These are phyloP conservation scores for Dillenia turbinata DNA, from an alignment of 164 flowering plant genomes.

Conservation along the genomic window DNA sequence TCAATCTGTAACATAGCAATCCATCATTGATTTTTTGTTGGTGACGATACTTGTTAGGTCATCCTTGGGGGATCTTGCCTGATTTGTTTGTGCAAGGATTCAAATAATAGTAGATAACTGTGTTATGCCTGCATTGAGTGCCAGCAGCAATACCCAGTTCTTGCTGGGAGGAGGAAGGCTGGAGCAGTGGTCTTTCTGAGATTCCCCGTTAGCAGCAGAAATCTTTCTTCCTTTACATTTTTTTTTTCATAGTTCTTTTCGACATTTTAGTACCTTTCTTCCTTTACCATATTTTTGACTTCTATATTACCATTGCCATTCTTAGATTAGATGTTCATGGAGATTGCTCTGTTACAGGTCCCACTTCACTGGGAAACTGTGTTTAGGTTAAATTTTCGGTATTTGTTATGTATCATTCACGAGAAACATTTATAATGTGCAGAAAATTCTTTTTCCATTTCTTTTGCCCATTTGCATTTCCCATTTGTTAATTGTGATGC, in stretches of 20 bases:
- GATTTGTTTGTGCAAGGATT: slow-evolving; percentile 10
- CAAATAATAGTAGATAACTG: too few species aligned
- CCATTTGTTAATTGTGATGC: background rate
- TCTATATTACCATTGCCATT: slow-evolving; percentile 24
- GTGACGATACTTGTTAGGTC: slow-evolving; percentile 9
- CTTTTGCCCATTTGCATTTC: background rate
- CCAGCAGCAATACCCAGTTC: too few species aligned
- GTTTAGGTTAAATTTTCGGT: slow-evolving; percentile 25
- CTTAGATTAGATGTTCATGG: slow-evolving; percentile 30
- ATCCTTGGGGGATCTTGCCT: slow-evolving; percentile 18
- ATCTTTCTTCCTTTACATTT: slow-evolving; percentile 4
- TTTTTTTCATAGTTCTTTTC: background rate
- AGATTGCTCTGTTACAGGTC: slow-evolving; percentile 41
- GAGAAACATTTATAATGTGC: slow-evolving; percentile 58
- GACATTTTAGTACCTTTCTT: slow-evolving; percentile 7
- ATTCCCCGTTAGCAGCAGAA: too few species aligned
- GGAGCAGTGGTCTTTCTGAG: too few species aligned
- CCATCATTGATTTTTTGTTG: slow-evolving; percentile 24
- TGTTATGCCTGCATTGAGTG: too few species aligned
- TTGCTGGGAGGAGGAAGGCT: too few species aligned
- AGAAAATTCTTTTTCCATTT: slow-evolving; percentile 45
- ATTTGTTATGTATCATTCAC: slow-evolving; percentile 44
- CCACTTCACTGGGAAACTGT: slow-evolving; percentile 32
- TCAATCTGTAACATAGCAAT: slow-evolving; percentile 39
- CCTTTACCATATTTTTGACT: slow-evolving; percentile 11